These are phyloP conservation scores for Saturnispora bothae DNA, from an alignment of 805 yeast genomes.

Conservation along the genomic window DNA sequence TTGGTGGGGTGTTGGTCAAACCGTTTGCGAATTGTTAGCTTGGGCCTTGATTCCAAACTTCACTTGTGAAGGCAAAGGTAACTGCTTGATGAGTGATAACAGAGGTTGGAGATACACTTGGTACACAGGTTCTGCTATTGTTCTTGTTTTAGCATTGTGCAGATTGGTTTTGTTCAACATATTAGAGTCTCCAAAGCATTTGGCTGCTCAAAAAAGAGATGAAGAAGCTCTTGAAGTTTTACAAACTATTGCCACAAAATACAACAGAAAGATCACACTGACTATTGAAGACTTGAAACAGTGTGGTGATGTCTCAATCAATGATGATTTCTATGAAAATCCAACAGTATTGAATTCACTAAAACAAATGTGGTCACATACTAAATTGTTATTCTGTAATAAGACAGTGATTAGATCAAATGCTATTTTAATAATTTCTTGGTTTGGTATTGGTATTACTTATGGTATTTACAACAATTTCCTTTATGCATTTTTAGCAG, in stretches of 20 bases:
- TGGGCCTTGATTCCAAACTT: constrained; percentile 46
- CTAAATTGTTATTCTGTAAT: constrained; percentile 37
- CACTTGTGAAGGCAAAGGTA: constrained; percentile 34
- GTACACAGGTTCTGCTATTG: constrained; percentile 44
- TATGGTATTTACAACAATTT: constrained; percentile 48
- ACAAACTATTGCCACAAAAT: constrained; percentile 35
- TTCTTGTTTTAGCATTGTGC: constrained; percentile 36
- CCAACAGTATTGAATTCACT: constrained; percentile 13
- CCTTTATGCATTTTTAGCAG: constrained; percentile 40
- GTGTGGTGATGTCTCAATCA: constrained; percentile 30
- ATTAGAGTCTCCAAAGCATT: constrained; percentile 47
- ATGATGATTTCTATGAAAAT: constrained; percentile 17
- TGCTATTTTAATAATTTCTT: constrained; percentile 36
- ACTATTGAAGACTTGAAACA: constrained; percentile 36
- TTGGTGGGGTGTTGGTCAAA: constrained; percentile 59
- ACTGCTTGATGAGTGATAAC: constrained; percentile 37
- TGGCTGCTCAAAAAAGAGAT: constrained; percentile 39
- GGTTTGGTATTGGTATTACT: constrained; percentile 51
- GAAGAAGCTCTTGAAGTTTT: constrained; percentile 36
- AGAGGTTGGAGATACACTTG: constrained; percentile 56
- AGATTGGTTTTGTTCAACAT: constrained; percentile 36
- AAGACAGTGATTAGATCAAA: constrained; percentile 35
- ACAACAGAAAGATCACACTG: constrained; percentile 31
- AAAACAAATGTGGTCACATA: constrained; percentile 26
- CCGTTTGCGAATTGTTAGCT: constrained; percentile 39